A percentile compares a stretch with the other conserved stretches of the same genome.
Evolutionary conservation across 257 asterid genomes (phyloP).

Genomic region (Ajuga chamaepitys): DNA sequence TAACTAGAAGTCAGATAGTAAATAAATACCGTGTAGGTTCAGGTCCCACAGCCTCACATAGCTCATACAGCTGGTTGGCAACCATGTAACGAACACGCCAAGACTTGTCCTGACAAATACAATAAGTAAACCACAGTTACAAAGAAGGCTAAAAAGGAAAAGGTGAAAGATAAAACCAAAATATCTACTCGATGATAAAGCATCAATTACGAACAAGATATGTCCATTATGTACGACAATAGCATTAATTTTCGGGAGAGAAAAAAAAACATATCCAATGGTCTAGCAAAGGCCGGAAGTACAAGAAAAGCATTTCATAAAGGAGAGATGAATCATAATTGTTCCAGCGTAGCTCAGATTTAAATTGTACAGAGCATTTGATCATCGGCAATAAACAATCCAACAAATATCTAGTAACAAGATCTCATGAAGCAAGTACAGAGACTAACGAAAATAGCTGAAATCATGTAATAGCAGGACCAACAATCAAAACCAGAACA

Average conservation of each 20-base stretch:
- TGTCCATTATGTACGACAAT: background rate
- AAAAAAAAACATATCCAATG: background rate
- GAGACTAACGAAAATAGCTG: background rate
- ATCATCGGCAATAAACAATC: slow-evolving; percentile 1
- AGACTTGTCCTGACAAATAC: slow-evolving; percentile 68
- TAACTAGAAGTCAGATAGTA: background rate
- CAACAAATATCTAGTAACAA: background rate
- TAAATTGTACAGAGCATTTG: background rate
- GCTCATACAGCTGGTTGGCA: slow-evolving; percentile 93
- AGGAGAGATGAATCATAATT: background rate
- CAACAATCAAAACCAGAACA: background rate
- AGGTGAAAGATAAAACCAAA: too few species aligned
- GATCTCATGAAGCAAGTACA: slow-evolving; percentile 5
- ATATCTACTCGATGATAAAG: too few species aligned
- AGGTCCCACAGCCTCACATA: slow-evolving; percentile 97
- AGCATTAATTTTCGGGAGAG: background rate
- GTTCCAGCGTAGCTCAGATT: background rate
- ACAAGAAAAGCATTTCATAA: background rate
- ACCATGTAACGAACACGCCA: slow-evolving; percentile 99
- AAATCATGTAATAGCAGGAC: background rate
- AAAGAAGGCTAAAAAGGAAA: too few species aligned
- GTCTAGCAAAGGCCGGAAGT: background rate
- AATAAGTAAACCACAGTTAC: too few species aligned
- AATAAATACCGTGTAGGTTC: slow-evolving; percentile 75
- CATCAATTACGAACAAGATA: background rate